Evolutionary conservation across 228 moss, liverwort and hornwort species (phyloP), one percentile per base, ranked within the genome.

Genomic region (Sphagnum fallax): DNA sequence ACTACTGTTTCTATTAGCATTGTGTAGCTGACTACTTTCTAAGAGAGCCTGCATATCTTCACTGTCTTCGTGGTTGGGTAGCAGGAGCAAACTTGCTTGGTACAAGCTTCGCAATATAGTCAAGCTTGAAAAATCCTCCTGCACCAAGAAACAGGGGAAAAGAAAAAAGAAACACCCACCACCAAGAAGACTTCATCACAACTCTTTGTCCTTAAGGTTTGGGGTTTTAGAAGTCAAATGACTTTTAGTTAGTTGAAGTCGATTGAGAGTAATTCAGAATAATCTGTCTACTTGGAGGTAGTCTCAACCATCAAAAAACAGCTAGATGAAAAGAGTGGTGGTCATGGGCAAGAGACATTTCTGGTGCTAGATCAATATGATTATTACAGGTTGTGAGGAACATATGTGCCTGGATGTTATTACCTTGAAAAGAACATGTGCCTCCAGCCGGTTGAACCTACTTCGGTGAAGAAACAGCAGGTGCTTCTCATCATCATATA

Each of bases 21-120:
- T 55, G 55, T 55, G 55, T 55, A 55, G 12, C 8, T 4, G 8
- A 8, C 55, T 55, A 55, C 12, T 8, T 12, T 55, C 12, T 55
- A 55, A 8, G 12, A 55, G 55, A 12, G 55, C 55, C 55, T 55
- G 55, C 55, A 55, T 8, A 55, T 55, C 55, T 55, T 55, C 55
- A 8, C 12, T 55, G 55, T 55, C 55, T 12, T 8, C 12, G 4
- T 8, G 12, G 55, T 55, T 55, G 14, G 32, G 48, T 8, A 65
- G 65, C 65, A 65, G 14, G 9, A 65, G 10, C 48, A 10, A 50
- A 14, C 47, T 48, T 48, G 65, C 65, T 50, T 65, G 65, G 48
- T 10, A 65, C 65, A 65, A 48, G 49, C 65, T 65, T 13, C 65
- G 65, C 48, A 65, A 49, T 14, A 65, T 49, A 13, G 65, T 63